A percentile compares a stretch with the other conserved stretches of the same genome.
These are phyloP conservation scores for Penicillium vulpinum DNA, from an alignment of 2,329 filamentous ascomycete genomes.

Conservation along the genomic window DNA sequence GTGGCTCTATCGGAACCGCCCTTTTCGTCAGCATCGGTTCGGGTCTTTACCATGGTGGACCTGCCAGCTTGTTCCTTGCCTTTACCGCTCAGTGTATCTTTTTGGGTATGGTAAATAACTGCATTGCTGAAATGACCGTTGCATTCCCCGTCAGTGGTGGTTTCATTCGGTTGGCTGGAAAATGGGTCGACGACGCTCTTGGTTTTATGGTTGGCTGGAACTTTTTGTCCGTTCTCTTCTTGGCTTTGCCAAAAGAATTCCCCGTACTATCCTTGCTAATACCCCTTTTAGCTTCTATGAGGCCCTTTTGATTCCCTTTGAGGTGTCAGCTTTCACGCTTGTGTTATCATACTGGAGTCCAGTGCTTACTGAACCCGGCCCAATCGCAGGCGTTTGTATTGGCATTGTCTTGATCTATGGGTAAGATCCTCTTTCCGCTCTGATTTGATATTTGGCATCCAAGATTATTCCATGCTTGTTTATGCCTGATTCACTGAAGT, in stretches of 20 bases:
- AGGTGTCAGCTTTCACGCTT: conserved; percentile 45
- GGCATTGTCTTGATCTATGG: conserved; percentile 30
- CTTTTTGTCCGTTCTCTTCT: conserved; percentile 39
- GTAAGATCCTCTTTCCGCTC: conserved; percentile 13
- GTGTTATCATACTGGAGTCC: conserved; percentile 45
- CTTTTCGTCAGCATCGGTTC: conserved; percentile 43
- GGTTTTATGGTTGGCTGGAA: conserved; percentile 51
- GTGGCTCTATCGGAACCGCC: conserved; percentile 42
- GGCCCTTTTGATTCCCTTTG: conserved; percentile 42
- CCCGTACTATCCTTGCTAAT: conserved; percentile 3
- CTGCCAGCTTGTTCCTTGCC: conserved; percentile 40
- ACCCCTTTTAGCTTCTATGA: conserved; percentile 38
- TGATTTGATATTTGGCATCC: no score
- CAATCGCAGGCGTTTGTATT: conserved; percentile 37
- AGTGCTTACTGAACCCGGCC: conserved; percentile 31
- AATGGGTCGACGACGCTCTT: conserved; percentile 49
- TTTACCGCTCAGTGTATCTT: conserved; percentile 34
- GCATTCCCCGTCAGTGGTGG: conserved; percentile 45
- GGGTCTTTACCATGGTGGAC: conserved; percentile 40
- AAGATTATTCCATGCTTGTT: no score
- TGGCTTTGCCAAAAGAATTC: not conserved
- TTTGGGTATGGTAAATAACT: conserved; percentile 41
- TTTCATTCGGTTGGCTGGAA: conserved; percentile 44
- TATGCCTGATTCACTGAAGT: not conserved
- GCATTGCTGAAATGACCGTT: conserved; percentile 48